phyloP scores from a whole-genome alignment of 345 rosid genomes.

The Boechera retrofracta region DNA sequence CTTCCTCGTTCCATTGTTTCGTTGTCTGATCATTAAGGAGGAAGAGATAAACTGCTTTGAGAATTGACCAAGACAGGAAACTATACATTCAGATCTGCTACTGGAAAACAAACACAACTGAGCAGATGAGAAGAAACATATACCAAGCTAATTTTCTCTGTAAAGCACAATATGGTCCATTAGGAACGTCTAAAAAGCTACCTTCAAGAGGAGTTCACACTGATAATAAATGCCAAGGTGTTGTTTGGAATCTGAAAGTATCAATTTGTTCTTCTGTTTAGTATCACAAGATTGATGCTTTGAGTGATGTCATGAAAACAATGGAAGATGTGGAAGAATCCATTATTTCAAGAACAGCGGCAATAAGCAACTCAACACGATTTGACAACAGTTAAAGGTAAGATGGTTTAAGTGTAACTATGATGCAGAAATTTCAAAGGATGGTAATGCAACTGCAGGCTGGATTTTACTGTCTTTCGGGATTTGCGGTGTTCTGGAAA shows the following conservation, averaged over 20 bases:
- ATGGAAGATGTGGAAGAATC: background rate
- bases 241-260: background rate
- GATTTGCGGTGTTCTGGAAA: too few relatives aligned
- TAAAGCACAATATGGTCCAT: background rate
- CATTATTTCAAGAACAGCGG: background rate
- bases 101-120: background rate
- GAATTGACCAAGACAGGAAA: background rate
- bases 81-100: background rate
- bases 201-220: background rate
- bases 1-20: background rate
- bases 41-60: background rate
- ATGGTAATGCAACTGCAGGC: background rate
- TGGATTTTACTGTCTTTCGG: background rate
- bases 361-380: background rate
- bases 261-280: background rate
- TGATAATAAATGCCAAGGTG: background rate
- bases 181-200: background rate
- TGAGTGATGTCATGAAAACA: background rate
- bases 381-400: background rate
- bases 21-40: background rate
- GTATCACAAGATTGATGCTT: background rate
- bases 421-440: background rate
- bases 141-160: background rate
- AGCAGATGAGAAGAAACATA: background rate
- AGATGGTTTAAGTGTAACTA: background rate